These are phyloP conservation scores for Mercurialis annua DNA, from an alignment of 345 rosid species.

Conservation along the genomic window DNA sequence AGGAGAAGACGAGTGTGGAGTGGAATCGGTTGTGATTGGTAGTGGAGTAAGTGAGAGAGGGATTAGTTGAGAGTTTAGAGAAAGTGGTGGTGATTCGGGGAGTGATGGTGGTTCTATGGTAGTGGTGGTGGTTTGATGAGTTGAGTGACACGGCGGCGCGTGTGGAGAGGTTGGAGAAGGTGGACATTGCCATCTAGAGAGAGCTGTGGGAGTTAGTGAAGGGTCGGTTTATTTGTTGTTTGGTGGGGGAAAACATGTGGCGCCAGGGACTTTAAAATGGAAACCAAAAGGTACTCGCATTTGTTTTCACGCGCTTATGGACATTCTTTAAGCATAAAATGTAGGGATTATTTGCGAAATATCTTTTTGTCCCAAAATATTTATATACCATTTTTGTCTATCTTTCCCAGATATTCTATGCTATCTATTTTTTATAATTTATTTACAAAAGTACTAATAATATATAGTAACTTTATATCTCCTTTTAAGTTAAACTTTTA, in stretches of 20 bases:
- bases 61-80: conserved; percentile 10
- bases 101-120: conserved; percentile 5
- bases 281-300: neutral
- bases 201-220: neutral
- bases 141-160: conserved; percentile 22
- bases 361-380: too few species aligned
- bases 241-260: conserved; percentile 1
- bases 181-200: conserved; percentile 33
- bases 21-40: conserved; percentile 1
- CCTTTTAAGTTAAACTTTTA: too few species aligned
- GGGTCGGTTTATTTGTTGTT: neutral
- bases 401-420: too few species aligned
- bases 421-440: too few species aligned
- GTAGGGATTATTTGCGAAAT: too few species aligned
- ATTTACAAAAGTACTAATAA: too few species aligned
- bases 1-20: conserved; percentile 16
- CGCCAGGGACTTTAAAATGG: neutral
- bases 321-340: too few species aligned
- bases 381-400: too few species aligned
- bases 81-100: conserved; percentile 11
- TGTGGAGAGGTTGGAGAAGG: conserved; percentile 28
- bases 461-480: too few species aligned
- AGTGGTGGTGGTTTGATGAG: conserved; percentile 14
- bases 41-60: conserved; percentile 12
- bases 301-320: neutral